Evolutionary conservation across 257 asterid genomes (phyloP).

Genomic region (Pogostemon cablin): DNA sequence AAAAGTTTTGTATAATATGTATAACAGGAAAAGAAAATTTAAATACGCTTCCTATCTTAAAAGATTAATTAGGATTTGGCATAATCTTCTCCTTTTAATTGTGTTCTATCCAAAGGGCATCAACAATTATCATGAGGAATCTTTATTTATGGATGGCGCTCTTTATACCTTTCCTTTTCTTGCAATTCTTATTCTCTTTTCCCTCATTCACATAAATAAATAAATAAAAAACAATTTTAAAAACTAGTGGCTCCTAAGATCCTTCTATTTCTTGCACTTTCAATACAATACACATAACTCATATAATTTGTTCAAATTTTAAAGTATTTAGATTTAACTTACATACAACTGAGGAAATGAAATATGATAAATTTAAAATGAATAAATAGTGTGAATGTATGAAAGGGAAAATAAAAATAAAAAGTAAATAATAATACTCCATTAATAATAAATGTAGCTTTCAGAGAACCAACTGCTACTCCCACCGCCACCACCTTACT

Average conservation of each 20-base stretch:
- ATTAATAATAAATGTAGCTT: too few relatives aligned
- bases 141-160: conserved; percentile 15
- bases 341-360: too few relatives aligned
- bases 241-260: conserved; percentile 7
- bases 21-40: conserved; percentile 15
- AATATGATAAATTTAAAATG: too few relatives aligned
- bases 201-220: not conserved
- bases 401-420: too few relatives aligned
- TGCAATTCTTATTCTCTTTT: conserved; percentile 31
- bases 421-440: too few relatives aligned
- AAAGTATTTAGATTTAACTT: too few relatives aligned
- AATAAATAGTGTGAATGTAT: too few relatives aligned
- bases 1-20: conserved; percentile 10
- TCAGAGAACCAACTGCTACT: not conserved
- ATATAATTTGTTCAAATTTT: too few relatives aligned
- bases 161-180: conserved; percentile 39
- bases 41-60: conserved; percentile 33
- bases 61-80: conserved; percentile 30
- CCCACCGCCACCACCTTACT: conserved; percentile 30
- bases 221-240: conserved; percentile 14
- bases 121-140: conserved; percentile 34
- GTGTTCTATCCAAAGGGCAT: conserved; percentile 19
- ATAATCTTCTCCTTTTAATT: conserved; percentile 18
- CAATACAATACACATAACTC: not conserved
- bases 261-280: conserved; percentile 15